Conservation (phyloP, 352 stramenopile species). For the Globisporangium acanthophoron region DNA sequence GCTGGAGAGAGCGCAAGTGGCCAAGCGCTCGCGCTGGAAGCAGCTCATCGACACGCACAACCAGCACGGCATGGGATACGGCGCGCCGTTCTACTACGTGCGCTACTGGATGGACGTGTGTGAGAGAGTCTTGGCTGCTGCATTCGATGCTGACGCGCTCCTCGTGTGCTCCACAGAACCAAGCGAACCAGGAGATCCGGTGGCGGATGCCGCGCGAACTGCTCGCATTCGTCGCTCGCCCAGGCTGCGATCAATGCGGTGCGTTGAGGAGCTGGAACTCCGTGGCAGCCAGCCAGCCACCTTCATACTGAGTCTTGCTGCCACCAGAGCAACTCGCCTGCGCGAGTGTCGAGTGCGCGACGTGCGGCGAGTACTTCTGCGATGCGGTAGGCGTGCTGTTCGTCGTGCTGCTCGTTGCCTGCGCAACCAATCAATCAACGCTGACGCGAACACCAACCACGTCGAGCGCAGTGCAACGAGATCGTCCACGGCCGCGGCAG, state of each 20-base stretch:
- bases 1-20: conserved; percentile 25
- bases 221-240: conserved; percentile 66
- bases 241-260: conserved; percentile 88
- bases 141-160: conserved; percentile 15
- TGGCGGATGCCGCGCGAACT: conserved; percentile 89
- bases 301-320: too few relatives aligned
- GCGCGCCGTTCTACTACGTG: conserved; percentile 91
- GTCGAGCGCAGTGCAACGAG: conserved; percentile 41
- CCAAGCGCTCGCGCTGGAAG: conserved; percentile 85
- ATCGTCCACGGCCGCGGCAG: conserved; percentile 85
- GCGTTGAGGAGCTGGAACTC: not conserved
- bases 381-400: conserved; percentile 24
- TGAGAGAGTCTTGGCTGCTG: not conserved
- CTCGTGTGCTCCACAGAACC: conserved; percentile 48
- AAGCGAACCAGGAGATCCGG: conserved; percentile 87
- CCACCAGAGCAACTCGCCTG: conserved; percentile 32
- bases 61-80: conserved; percentile 53
- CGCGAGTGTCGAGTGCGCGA: conserved; percentile 81
- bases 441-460: too few relatives aligned
- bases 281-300: not conserved
- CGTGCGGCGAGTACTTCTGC: conserved; percentile 91
- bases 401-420: not conserved
- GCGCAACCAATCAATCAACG: too few relatives aligned
- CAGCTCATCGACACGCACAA: conserved; percentile 86
- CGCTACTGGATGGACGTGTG: conserved; percentile 1